Evolutionary conservation across 495 filamentous ascomycete genomes (phyloP), one percentile per base, ranked within the genome.

Genomic region (Stereocaulon alpinum): DNA sequence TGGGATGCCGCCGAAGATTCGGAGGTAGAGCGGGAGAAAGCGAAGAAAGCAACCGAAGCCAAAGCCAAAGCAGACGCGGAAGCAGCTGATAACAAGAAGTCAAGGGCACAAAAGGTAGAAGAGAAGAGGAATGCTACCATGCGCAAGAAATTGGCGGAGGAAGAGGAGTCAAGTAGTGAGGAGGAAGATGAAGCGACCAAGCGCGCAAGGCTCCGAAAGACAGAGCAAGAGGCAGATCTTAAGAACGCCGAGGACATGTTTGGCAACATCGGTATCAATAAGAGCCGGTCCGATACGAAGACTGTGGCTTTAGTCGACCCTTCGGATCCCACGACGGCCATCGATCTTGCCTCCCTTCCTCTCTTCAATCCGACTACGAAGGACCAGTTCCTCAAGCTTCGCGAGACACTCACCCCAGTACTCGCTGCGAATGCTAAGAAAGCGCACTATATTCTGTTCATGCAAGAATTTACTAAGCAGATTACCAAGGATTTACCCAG

Each of bases 1-100:
- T 99, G 94, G 94, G 91, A 96, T 64, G 92, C 89, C 43, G 93
- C 88, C 59, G 93, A 96, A 67, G 94, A 99, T 75, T 94, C 89
- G 53, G 94, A 99, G 67, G 91, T 85, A 55, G 94, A 99, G 76
- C 87, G 89, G 63, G 91, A 96, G 72, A 97, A 96, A 77, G 87
- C 82, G 24, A 89, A 87, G 74, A 88, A 88, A 73, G 89, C 83
- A 17, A 89, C 82, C 10, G 91, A 90, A 67, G 84, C 82, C 61
- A 91, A 89, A 70, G 92, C 90, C 52, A 94, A 92, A 71, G 90
- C 87, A 37, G 88, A 91, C 1, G 88, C 87, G 52, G 88, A 89
- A 68, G 91, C 91, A n/a, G 87, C 88, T 44, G 91, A 91, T 34
- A 87, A 86, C 62, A 93, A 96, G 79, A 97, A 97, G 77, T 81